phyloP scores from a whole-genome alignment of 345 rosid species.

The Cochlearia excelsa region DNA sequence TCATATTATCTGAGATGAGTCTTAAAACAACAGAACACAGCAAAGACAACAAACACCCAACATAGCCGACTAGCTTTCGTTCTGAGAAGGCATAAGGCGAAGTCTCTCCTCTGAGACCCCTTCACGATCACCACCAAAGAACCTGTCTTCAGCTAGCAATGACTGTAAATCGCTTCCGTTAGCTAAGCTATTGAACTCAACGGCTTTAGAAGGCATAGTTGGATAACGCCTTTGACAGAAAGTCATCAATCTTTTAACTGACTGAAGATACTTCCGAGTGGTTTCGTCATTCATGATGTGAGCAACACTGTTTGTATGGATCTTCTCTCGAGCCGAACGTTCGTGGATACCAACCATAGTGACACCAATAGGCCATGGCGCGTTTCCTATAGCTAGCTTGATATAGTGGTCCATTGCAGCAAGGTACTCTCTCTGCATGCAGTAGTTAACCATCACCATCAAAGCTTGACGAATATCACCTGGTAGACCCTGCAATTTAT shows the following conservation, averaged over 20 bases:
- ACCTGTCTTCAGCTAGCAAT: constrained; percentile 71
- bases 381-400: constrained; percentile 89
- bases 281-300: constrained; percentile 99
- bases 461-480: constrained; percentile 86
- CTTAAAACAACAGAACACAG: neutral
- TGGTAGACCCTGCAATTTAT: constrained; percentile 60
- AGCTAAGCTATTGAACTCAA: constrained; percentile 96
- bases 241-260: constrained; percentile 90
- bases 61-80: constrained; percentile 41
- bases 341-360: constrained; percentile 99
- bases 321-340: constrained; percentile 97
- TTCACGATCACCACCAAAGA: constrained; percentile 42
- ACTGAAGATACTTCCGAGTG: constrained; percentile 92
- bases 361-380: constrained; percentile 99
- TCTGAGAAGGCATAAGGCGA: constrained; percentile 65
- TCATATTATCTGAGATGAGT: neutral
- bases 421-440: constrained; percentile 87
- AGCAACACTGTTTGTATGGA: constrained; percentile 92
- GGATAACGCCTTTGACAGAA: constrained; percentile 95
- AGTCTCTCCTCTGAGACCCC: constrained; percentile 53
- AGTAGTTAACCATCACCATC: constrained; percentile 71
- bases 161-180: constrained; percentile 92
- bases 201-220: constrained; percentile 86
- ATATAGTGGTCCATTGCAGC: constrained; percentile 99
- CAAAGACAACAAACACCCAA: neutral